Conservation (phyloP, 73 alveolate genomes). For the Chromera velia region DNA sequence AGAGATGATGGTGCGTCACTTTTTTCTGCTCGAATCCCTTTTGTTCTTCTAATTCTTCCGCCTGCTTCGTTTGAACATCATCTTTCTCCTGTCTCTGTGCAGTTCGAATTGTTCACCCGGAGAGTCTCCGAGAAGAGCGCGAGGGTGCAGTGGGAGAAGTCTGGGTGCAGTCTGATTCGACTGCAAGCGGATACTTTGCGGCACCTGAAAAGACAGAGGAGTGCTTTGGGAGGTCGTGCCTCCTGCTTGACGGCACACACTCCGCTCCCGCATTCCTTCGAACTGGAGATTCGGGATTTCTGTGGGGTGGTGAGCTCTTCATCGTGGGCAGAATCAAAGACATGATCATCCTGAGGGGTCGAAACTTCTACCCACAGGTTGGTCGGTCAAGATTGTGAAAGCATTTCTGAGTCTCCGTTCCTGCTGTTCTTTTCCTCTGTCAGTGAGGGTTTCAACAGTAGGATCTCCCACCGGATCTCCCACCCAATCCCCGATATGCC, state of each 20-base stretch:
- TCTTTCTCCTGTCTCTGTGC: background rate
- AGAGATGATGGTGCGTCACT: too few relatives aligned
- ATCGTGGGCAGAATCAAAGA: background rate
- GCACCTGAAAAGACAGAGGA: background rate
- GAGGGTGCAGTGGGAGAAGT: background rate
- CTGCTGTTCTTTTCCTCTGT: background rate
- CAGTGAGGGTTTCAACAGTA: background rate
- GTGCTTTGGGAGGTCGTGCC: background rate
- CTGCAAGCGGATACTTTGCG: background rate
- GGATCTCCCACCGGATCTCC: too few relatives aligned
- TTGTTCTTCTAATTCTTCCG: too few relatives aligned
- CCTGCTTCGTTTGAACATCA: too few relatives aligned
- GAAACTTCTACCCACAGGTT: background rate
- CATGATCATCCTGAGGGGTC: background rate
- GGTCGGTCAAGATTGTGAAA: background rate
- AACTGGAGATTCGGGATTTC: background rate
- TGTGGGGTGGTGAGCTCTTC: background rate
- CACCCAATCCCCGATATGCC: background rate
- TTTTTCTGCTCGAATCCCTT: too few relatives aligned
- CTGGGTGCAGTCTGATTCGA: background rate
- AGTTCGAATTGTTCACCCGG: background rate
- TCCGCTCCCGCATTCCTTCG: background rate
- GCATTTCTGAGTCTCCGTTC: background rate
- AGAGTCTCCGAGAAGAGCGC: background rate
- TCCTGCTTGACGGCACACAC: background rate